A percentile compares a stretch with the other conserved stretches of the same genome.
phyloP scores from a whole-genome alignment of 768 basidiomycete genomes.

The Cytidiella melzeri region DNA sequence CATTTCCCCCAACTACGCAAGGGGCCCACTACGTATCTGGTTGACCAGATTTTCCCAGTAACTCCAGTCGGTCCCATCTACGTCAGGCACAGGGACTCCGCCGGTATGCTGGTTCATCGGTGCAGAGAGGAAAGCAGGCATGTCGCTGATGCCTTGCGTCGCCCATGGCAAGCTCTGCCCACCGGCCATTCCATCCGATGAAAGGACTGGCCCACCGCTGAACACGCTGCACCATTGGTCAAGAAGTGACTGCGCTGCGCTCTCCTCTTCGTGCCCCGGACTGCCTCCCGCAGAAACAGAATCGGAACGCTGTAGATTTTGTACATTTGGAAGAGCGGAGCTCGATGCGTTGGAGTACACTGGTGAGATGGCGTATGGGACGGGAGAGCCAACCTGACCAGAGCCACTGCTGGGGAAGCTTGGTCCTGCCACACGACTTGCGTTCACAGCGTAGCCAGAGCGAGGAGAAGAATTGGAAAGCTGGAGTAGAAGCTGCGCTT shows the following conservation, averaged over 20 bases:
- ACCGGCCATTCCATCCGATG: conserved; percentile 16
- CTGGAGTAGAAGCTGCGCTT: conserved; percentile 46
- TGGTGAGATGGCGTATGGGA: conserved; percentile 2
- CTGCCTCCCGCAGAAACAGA: conserved; percentile 60
- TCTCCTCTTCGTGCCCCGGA: conserved; percentile 62
- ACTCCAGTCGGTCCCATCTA: conserved; percentile 66
- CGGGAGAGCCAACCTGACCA: conserved; percentile 5
- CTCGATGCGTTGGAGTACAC: conserved; percentile 24
- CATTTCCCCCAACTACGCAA: conserved; percentile 9
- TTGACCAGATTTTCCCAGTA: conserved; percentile 81
- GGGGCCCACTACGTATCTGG: conserved; percentile 35
- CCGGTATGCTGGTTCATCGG: conserved; percentile 23
- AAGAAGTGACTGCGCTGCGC: conserved; percentile 67
- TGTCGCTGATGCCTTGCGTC: conserved; percentile 49
- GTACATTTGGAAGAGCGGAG: conserved; percentile 40
- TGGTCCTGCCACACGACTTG: conserved; percentile 4
- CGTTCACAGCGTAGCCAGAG: conserved; percentile 2
- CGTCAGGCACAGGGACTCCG: conserved; percentile 37
- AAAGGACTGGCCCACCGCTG: conserved; percentile 51
- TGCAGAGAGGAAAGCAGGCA: conserved; percentile 49
- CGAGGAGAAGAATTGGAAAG: conserved; percentile 34
- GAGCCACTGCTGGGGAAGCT: conserved; percentile 2
- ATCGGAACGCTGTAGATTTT: conserved; percentile 52
- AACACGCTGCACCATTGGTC: conserved; percentile 86
- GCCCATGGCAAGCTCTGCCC: conserved; percentile 48